Evolutionary conservation across 2,329 filamentous ascomycete species (phyloP).

Genomic region (Teratosphaeria nubilosa): DNA sequence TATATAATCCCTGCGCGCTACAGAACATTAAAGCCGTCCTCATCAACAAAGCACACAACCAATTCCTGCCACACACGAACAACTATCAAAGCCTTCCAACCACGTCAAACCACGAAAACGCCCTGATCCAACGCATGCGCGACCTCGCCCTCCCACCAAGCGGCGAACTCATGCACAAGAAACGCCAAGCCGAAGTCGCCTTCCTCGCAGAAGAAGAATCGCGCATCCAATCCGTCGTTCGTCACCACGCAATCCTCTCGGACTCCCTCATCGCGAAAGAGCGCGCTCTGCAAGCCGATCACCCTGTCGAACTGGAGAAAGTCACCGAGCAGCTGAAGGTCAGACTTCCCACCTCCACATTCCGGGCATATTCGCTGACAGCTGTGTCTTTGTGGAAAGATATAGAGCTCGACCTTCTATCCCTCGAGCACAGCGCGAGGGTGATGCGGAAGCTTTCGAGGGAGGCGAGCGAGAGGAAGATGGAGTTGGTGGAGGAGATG

Average conservation of each 20-base stretch:
- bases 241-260: background rate
- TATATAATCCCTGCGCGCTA: background rate
- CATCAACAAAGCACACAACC: background rate
- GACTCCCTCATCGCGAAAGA: background rate
- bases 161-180: background rate
- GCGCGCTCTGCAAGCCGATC: background rate
- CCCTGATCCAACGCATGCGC: background rate
- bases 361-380: background rate
- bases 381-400: background rate
- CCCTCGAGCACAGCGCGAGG: background rate
- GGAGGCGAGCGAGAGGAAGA: background rate
- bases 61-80: background rate
- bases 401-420: background rate
- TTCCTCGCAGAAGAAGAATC: background rate
- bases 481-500: background rate
- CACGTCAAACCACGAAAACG: background rate
- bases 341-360: background rate
- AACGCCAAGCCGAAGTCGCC: background rate
- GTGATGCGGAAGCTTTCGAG: background rate
- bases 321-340: background rate
- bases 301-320: background rate
- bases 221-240: background rate
- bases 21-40: background rate
- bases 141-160: background rate
- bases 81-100: background rate